Evolutionary conservation across 2,329 filamentous ascomycete species (phyloP).

Genomic region (Emergomyces pasteurianus): DNA sequence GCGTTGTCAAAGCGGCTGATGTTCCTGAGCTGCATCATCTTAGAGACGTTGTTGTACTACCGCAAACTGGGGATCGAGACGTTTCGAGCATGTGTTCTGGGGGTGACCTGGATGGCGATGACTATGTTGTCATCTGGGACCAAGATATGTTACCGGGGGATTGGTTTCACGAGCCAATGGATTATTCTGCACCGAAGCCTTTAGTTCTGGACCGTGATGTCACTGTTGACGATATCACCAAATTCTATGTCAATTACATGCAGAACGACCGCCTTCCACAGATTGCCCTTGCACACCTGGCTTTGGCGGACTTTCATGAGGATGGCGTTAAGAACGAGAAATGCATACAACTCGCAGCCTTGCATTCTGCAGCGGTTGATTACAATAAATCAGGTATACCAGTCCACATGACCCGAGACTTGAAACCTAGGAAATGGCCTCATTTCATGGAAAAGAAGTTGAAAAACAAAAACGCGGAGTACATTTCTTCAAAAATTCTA

Average conservation of each 20-base stretch:
- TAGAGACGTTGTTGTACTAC: conserved; percentile 76
- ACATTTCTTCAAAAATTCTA: conserved; percentile 59
- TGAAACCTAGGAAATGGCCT: conserved; percentile 57
- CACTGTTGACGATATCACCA: conserved; percentile 57
- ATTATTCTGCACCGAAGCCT: conserved; percentile 52
- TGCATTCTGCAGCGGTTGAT: conserved; percentile 89
- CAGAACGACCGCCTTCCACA: conserved; percentile 71
- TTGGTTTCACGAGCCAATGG: conserved; percentile 69
- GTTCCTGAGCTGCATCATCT: conserved; percentile 61
- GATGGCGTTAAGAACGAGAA: conserved; percentile 54
- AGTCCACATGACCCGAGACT: conserved; percentile 51
- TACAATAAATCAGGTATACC: conserved; percentile 82
- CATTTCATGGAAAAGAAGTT: conserved; percentile 74
- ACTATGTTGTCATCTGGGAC: conserved; percentile 94
- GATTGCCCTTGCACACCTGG: conserved; percentile 76
- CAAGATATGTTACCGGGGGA: conserved; percentile 53
- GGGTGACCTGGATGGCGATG: conserved; percentile 89
- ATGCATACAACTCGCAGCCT: conserved; percentile 62
- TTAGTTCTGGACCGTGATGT: conserved; percentile 50
- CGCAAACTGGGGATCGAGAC: conserved; percentile 69
- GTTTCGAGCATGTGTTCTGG: conserved; percentile 91
- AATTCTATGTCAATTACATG: conserved; percentile 87
- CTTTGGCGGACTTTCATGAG: conserved; percentile 52
- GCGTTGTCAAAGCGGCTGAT: conserved; percentile 75
- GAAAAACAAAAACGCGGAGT: conserved; percentile 38